Evolutionary conservation across 495 filamentous ascomycete species (phyloP).

Genomic region (Thermothielavioides terrestris): DNA sequence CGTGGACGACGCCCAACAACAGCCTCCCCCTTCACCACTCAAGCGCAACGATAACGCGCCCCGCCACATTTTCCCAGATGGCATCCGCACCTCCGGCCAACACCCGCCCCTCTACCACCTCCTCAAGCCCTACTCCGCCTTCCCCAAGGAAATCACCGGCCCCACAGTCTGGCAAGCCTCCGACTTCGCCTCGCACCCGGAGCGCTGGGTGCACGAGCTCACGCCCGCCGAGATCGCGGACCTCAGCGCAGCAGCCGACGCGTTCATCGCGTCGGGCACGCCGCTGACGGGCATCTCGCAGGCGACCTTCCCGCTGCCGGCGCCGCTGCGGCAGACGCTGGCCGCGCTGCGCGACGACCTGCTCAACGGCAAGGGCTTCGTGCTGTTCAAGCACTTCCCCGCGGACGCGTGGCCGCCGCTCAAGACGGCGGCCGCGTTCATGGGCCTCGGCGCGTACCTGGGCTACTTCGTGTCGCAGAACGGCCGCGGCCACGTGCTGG

Average conservation of each 20-base stretch:
- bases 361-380: conserved; percentile 79
- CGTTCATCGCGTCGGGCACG: conserved; percentile 51
- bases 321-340: conserved; percentile 48
- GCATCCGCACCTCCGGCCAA: conserved; percentile 66
- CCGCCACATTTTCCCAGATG: conserved; percentile 36
- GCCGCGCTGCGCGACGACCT: conserved; percentile 55
- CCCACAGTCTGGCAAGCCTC: conserved; percentile 71
- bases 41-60: conserved; percentile 20
- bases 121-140: conserved; percentile 59
- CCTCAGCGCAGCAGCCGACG: conserved; percentile 56
- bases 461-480: conserved; percentile 86
- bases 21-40: background rate
- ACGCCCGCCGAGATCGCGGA: conserved; percentile 58
- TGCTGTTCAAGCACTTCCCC: conserved; percentile 79
- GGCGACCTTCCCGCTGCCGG: conserved; percentile 59
- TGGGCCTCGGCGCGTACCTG: conserved; percentile 80
- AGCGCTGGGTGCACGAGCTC: conserved; percentile 71
- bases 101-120: conserved; percentile 61
- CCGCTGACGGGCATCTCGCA: conserved; percentile 71
- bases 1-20: conserved; percentile 17
- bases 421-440: conserved; percentile 79
- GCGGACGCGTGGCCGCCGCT: conserved; percentile 64
- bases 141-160: conserved; percentile 65
- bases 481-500: conserved; percentile 75
- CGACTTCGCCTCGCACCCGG: conserved; percentile 61